A percentile compares a stretch with the other conserved stretches of the same genome.
These are phyloP conservation scores for Aspergillus pseudoglaucus DNA, from an alignment of 2,329 filamentous ascomycete species.

Conservation along the genomic window DNA sequence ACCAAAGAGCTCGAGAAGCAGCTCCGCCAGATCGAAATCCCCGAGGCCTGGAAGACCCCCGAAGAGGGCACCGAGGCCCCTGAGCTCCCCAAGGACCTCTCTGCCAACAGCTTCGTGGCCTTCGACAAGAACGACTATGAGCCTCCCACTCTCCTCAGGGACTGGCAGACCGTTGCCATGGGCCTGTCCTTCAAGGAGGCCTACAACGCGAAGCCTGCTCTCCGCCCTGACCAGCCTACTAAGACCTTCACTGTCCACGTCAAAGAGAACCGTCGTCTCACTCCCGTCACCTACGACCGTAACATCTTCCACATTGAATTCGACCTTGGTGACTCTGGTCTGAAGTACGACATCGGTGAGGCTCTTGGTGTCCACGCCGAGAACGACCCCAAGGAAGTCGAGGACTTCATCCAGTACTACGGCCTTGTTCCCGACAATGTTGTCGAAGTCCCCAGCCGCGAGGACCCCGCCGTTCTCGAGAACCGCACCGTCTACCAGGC, in stretches of 20 bases:
- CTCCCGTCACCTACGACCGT: slow-evolving; percentile 80
- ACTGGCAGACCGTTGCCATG: slow-evolving; percentile 82
- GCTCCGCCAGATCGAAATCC: slow-evolving; percentile 67
- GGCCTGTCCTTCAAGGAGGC: slow-evolving; percentile 91
- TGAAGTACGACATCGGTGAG: slow-evolving; percentile 96
- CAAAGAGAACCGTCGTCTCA: slow-evolving; percentile 91
- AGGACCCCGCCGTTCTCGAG: slow-evolving; percentile 67
- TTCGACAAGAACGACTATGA: slow-evolving; percentile 73
- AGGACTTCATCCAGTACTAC: slow-evolving; percentile 84
- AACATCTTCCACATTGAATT: slow-evolving; percentile 99
- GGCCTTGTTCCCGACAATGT: slow-evolving; percentile 74
- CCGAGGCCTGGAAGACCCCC: slow-evolving; percentile 70
- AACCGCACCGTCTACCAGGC: slow-evolving; percentile 90
- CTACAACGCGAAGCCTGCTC: slow-evolving; percentile 63
- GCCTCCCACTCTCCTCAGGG: slow-evolving; percentile 57
- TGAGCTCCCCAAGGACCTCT: slow-evolving; percentile 57
- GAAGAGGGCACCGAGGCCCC: slow-evolving; percentile 40
- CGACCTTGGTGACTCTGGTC: slow-evolving; percentile 80
- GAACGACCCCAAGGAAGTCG: slow-evolving; percentile 73
- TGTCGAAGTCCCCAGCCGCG: slow-evolving; percentile 84
- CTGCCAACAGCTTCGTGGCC: slow-evolving; percentile 71
- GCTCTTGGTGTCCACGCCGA: slow-evolving; percentile 93
- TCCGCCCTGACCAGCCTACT: slow-evolving; percentile 79
- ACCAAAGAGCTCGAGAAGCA: slow-evolving; percentile 57
- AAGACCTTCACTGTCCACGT: slow-evolving; percentile 85